A percentile compares a stretch with the other conserved stretches of the same genome.
phyloP scores from a whole-genome alignment of 2,329 filamentous ascomycete species.

The Ophiocordyceps camponoti-saundersi region DNA sequence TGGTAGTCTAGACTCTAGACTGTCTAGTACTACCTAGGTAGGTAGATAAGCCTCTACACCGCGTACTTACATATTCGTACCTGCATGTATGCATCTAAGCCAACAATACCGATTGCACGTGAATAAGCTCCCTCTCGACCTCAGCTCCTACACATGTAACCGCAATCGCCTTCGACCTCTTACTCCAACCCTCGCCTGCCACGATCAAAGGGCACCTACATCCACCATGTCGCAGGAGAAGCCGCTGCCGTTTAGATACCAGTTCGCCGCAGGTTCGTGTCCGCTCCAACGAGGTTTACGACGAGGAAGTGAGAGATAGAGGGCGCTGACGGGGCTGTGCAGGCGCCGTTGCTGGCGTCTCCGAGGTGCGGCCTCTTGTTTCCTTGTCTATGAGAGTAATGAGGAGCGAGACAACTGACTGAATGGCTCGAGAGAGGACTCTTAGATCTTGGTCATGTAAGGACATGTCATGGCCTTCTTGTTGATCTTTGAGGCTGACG shows the following conservation, averaged over 20 bases:
- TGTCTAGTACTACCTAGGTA: no score
- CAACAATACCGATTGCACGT: no score
- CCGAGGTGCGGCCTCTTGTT: conserved; percentile 47
- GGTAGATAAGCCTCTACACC: no score
- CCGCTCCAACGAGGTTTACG: neutral
- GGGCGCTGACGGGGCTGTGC: conserved; percentile 3
- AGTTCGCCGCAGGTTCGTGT: conserved; percentile 72
- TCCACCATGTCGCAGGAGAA: conserved; percentile 47
- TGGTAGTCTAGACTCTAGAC: no score
- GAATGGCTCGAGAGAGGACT: neutral
- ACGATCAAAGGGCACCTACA: neutral
- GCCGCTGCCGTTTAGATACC: conserved; percentile 82
- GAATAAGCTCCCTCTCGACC: no score
- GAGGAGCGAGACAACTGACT: neutral
- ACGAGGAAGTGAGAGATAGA: neutral
- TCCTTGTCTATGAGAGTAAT: no score
- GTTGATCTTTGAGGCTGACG: conserved; percentile 5
- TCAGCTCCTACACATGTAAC: no score
- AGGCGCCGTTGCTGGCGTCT: conserved; percentile 93
- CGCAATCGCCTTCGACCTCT: no score
- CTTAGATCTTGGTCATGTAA: conserved; percentile 75
- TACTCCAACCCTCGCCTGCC: no score
- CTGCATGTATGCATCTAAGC: no score
- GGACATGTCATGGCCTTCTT: conserved; percentile 7
- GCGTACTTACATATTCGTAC: no score